Conservation (phyloP, 2,329 filamentous ascomycete genomes). For the Bisporella sp. region DNA sequence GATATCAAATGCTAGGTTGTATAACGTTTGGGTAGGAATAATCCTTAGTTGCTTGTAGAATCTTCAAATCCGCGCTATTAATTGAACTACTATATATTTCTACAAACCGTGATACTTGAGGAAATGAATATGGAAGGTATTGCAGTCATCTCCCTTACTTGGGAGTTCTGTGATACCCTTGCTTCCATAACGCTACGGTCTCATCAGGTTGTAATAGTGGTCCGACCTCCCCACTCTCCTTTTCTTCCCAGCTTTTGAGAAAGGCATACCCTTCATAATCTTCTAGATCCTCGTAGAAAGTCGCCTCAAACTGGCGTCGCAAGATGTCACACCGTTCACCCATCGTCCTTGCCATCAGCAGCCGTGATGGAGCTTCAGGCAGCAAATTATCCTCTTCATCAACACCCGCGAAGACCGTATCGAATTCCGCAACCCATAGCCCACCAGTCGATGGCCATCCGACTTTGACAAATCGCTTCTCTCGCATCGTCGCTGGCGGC, state of each 20-base stretch:
- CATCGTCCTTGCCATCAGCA: not conserved
- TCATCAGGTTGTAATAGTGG: too few relatives aligned
- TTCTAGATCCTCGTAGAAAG: not conserved
- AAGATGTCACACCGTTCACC: not conserved
- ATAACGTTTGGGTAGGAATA: too few relatives aligned
- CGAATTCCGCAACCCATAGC: not conserved
- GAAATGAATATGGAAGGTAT: too few relatives aligned
- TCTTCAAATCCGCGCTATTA: too few relatives aligned
- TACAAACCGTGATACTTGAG: too few relatives aligned
- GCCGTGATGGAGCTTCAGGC: not conserved
- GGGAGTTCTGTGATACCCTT: too few relatives aligned
- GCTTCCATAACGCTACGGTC: too few relatives aligned
- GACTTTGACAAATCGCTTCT: not conserved
- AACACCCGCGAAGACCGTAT: not conserved
- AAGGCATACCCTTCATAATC: not conserved
- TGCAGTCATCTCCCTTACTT: too few relatives aligned
- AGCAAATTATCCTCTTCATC: not conserved
- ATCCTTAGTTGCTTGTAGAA: too few relatives aligned
- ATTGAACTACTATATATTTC: too few relatives aligned
- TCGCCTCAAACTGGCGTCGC: not conserved
- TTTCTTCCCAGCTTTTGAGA: not conserved
- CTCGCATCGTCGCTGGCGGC: not conserved
- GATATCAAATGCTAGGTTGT: too few relatives aligned
- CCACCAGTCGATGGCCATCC: not conserved
- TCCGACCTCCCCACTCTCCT: not conserved